Percentiles rank a stretch among this genome's conserved stretches.
These are phyloP conservation scores for Otatea glauca DNA, from an alignment of 176 grass and related monocot species.

Conservation along the genomic window DNA sequence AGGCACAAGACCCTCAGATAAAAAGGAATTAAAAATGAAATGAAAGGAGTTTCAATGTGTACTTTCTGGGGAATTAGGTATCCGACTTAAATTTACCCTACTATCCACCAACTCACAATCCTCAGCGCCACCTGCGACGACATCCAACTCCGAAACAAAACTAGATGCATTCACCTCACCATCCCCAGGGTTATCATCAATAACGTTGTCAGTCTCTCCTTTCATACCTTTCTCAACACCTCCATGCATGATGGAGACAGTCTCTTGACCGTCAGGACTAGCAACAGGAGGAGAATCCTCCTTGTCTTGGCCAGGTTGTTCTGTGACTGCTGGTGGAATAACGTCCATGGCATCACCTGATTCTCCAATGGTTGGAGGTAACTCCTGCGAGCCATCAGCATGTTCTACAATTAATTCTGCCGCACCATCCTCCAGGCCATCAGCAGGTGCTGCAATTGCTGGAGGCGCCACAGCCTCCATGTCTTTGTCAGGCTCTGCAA, in stretches of 20 bases:
- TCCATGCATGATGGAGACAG: slow-evolving; percentile 15
- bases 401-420: slow-evolving; percentile 20
- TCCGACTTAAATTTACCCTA: slow-evolving; percentile 95
- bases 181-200: slow-evolving; percentile 32
- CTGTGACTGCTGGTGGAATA: background rate
- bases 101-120: slow-evolving; percentile 64
- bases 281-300: slow-evolving; percentile 31
- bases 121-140: slow-evolving; percentile 49
- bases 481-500: slow-evolving; percentile 18
- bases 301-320: slow-evolving; percentile 28
- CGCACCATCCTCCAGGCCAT: slow-evolving; percentile 20
- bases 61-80: slow-evolving; percentile 98
- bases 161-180: slow-evolving; percentile 35
- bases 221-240: slow-evolving; percentile 48
- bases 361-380: slow-evolving; percentile 33
- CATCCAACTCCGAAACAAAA: slow-evolving; percentile 46
- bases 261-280: slow-evolving; percentile 25
- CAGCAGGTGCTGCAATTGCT: slow-evolving; percentile 9
- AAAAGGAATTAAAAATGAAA: slow-evolving; percentile 70
- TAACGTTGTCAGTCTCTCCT: slow-evolving; percentile 36
- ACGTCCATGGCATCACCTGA: slow-evolving; percentile 13
- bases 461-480: slow-evolving; percentile 32
- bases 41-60: slow-evolving; percentile 98
- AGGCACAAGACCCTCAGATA: slow-evolving; percentile 51
- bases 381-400: slow-evolving; percentile 26